Percentiles rank a stretch among this genome's conserved stretches.
Evolutionary conservation across 2,329 filamentous ascomycete genomes (phyloP).

Genomic region (Chaetomium sp.): DNA sequence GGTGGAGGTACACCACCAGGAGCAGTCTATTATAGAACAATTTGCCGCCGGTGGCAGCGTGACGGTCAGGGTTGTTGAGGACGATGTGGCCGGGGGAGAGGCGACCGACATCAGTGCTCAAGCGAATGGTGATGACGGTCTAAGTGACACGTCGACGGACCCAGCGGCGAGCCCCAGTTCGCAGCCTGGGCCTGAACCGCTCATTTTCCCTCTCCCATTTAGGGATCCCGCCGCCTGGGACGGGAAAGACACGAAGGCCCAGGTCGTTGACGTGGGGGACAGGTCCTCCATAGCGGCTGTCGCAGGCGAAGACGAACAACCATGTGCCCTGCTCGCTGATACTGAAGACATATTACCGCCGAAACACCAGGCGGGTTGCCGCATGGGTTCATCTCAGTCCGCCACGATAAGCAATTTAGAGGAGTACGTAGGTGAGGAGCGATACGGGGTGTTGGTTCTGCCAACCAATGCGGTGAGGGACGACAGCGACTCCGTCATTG

Average conservation of each 20-base stretch:
- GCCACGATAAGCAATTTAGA: constrained; percentile 38
- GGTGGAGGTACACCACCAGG: constrained; percentile 40
- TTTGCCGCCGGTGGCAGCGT: constrained; percentile 50
- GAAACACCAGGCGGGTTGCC: constrained; percentile 35
- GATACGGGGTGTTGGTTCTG: constrained; percentile 51
- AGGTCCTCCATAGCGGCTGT: constrained; percentile 71
- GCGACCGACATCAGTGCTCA: constrained; percentile 11
- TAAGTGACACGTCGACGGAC: not conserved
- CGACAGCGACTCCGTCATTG: constrained; percentile 57
- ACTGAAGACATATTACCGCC: not conserved
- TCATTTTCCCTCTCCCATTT: constrained; percentile 68
- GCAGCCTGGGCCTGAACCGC: constrained; percentile 41
- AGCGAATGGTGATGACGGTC: not conserved
- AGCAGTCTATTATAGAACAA: constrained; percentile 47
- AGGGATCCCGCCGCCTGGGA: constrained; percentile 55
- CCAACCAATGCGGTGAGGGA: constrained; percentile 42
- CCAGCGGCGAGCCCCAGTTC: constrained; percentile 37
- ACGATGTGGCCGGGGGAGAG: constrained; percentile 46
- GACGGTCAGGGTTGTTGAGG: constrained; percentile 56
- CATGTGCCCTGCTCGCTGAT: not conserved
- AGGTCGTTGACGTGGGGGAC: constrained; percentile 57
- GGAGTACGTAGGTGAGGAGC: constrained; percentile 36
- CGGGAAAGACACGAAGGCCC: constrained; percentile 62
- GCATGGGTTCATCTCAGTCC: constrained; percentile 49
- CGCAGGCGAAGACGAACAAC: constrained; percentile 52